phyloP scores from a whole-genome alignment of 352 stramenopile species.

The Phytopythium oedochilum region DNA sequence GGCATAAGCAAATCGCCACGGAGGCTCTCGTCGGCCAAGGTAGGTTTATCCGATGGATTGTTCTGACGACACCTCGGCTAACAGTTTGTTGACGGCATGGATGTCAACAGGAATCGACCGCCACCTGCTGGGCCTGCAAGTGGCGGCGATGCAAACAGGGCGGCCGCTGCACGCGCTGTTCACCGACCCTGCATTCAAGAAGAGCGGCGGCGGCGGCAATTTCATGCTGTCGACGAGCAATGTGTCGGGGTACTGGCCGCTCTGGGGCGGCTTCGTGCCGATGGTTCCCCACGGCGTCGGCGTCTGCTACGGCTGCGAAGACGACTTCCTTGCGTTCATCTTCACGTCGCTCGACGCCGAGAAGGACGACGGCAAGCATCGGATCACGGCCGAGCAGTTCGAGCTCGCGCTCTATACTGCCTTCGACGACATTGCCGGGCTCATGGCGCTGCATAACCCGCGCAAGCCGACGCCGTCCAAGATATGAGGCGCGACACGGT shows the following conservation, averaged over 20 bases:
- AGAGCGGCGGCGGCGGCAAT: conserved; percentile 77
- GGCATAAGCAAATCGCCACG: conserved; percentile 86
- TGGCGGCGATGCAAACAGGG: conserved; percentile 74
- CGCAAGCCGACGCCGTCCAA: conserved; percentile 1
- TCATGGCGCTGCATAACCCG: conserved; percentile 12
- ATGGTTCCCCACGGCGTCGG: conserved; percentile 90
- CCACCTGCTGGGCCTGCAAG: conserved; percentile 91
- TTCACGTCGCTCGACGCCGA: conserved; percentile 78
- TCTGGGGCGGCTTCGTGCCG: conserved; percentile 93
- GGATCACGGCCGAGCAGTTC: conserved; percentile 34
- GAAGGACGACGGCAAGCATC: conserved; percentile 8
- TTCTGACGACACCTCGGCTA: no score
- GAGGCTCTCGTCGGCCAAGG: conserved; percentile 62
- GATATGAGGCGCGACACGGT: background rate
- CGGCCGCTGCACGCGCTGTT: conserved; percentile 72
- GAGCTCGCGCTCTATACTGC: conserved; percentile 42
- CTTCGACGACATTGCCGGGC: conserved; percentile 55
- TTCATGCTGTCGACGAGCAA: conserved; percentile 95
- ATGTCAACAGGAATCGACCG: conserved; percentile 70
- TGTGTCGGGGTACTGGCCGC: conserved; percentile 93
- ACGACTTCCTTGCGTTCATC: conserved; percentile 89
- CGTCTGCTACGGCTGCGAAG: conserved; percentile 91
- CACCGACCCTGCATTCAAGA: conserved; percentile 75
- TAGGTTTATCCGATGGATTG: no score
- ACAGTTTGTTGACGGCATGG: no score